Conservation (phyloP, 1,139 yeast species). For the Nadsonia commutata region DNA sequence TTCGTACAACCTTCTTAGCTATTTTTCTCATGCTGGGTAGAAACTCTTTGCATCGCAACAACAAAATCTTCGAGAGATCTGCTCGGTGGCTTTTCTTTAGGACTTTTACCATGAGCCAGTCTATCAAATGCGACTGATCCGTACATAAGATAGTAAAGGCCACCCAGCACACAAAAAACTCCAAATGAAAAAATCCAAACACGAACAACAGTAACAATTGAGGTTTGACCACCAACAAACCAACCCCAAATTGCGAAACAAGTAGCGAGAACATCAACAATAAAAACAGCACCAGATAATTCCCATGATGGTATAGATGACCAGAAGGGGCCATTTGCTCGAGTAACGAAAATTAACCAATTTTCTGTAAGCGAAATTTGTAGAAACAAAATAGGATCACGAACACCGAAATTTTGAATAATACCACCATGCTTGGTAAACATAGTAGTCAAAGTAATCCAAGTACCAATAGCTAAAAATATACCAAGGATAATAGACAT, state of each 20-base stretch:
- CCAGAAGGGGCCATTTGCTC: constrained; percentile 96
- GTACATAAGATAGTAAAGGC: constrained; percentile 83
- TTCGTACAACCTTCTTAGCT: constrained; percentile 15
- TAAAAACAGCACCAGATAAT: constrained; percentile 81
- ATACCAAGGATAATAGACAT: constrained; percentile 76
- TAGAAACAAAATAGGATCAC: constrained; percentile 84
- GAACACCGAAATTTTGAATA: constrained; percentile 84
- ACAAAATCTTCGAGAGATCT: constrained; percentile 91
- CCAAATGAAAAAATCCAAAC: constrained; percentile 93
- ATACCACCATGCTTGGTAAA: constrained; percentile 80
- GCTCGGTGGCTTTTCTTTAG: constrained; percentile 46
- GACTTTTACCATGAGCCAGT: constrained; percentile 80
- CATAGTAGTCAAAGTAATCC: constrained; percentile 88
- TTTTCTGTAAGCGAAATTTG: constrained; percentile 87
- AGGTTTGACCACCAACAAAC: constrained; percentile 89
- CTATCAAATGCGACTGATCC: constrained; percentile 78
- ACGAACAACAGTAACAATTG: constrained; percentile 85
- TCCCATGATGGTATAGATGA: constrained; percentile 87
- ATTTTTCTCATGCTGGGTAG: constrained; percentile 83
- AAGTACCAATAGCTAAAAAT: constrained; percentile 75
- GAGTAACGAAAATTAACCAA: constrained; percentile 90
- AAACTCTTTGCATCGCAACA: constrained; percentile 94
- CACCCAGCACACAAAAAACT: constrained; percentile 91
- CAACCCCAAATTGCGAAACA: constrained; percentile 90
- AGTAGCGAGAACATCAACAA: constrained; percentile 79